Base-by-base conservation (phyloP, 768 basidiomycete species). In the Leccinum olivaceopallidum region DNA sequence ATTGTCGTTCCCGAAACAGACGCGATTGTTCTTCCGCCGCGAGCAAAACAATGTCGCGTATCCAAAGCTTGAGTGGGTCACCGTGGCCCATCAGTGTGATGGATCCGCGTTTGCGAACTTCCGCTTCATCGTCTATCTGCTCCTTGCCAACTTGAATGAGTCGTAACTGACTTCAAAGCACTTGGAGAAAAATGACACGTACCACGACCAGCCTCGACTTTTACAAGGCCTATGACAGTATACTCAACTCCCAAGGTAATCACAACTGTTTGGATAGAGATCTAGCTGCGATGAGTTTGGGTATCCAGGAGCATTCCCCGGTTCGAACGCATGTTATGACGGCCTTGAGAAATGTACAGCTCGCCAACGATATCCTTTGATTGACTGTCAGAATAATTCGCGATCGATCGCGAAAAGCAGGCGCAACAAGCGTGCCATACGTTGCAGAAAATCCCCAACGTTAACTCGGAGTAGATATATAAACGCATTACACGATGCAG, bases 321-420 rank as follows among this genome's bases (percentile, higher is more conserved):
- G 51, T 83, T 89, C 12, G 92, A 92, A 14, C 92, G 81, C 77
- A 86, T 86, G 59, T 86, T 83, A 67, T 94, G 93, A 55, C 93
- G 79, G 10, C 80, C 80, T 8, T 92, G 77, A 0, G 69, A 68
- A 2, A 74, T 56, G 22, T 94, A 70, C 63, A 95, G 66, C 18
- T 77, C 75, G 0, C 88, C 90, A 3, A 92, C 90, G 0, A 92
- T 85, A 1, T 90, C 91, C 81, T 85, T 63, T 8, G 14, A 59
- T 37, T 34, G 10, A 60, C 22, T 13, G 52, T 73, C 58, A 69
- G 48, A 44, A 58, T 50, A 50, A 59, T 30, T 14, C n/a, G 42
- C 2, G 16, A 53, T 13, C 58, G 60, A 22, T 61, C 59, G 60
- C 57, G 58, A 52, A 30, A 44, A 22, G 44, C 26, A 39, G 55